A percentile compares a stretch with the other conserved stretches of the same genome.
Evolutionary conservation across 2,329 filamentous ascomycete genomes (phyloP).

Genomic region (Epichloe sibirici): DNA sequence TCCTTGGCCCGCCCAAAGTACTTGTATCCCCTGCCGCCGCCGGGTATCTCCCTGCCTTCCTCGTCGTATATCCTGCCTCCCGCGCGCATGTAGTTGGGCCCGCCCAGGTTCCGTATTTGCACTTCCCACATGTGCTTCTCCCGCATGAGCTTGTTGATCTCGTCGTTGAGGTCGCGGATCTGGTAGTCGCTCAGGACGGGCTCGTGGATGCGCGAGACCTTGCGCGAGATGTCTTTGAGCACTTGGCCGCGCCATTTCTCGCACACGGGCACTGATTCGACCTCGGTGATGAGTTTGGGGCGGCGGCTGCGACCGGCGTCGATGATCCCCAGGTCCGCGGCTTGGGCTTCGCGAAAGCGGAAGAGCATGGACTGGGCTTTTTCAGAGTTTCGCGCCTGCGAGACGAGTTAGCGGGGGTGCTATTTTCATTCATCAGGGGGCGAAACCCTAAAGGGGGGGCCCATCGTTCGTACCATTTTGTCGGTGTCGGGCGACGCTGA

Average conservation of each 20-base stretch:
- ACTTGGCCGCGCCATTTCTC: slow-evolving; percentile 98
- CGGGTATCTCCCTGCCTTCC: slow-evolving; percentile 56
- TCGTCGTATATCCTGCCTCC: slow-evolving; percentile 61
- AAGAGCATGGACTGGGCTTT: slow-evolving; percentile 99
- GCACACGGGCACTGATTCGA: slow-evolving; percentile 72
- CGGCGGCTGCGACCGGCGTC: slow-evolving; percentile 82
- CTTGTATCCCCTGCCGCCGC: slow-evolving; percentile 78
- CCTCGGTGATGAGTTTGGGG: slow-evolving; percentile 79
- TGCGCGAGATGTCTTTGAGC: slow-evolving; percentile 91
- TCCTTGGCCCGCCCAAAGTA: slow-evolving; percentile 89
- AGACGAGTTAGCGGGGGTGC: neutral
- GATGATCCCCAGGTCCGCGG: slow-evolving; percentile 89
- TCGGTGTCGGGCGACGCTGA: neutral
- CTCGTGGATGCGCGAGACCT: slow-evolving; percentile 94
- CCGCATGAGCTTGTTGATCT: slow-evolving; percentile 98
- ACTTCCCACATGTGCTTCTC: slow-evolving; percentile 99
- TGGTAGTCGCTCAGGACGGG: slow-evolving; percentile 86
- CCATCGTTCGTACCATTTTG: slow-evolving; percentile 1
- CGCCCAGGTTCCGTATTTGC: slow-evolving; percentile 89
- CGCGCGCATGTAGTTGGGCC: slow-evolving; percentile 88
- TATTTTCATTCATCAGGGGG: neutral
- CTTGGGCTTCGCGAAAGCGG: slow-evolving; percentile 96
- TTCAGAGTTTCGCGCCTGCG: slow-evolving; percentile 85
- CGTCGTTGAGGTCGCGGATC: slow-evolving; percentile 94
- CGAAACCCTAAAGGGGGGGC: neutral